These are phyloP conservation scores for Ophiostoma montium DNA, from an alignment of 2,329 filamentous ascomycete species.

Conservation along the genomic window DNA sequence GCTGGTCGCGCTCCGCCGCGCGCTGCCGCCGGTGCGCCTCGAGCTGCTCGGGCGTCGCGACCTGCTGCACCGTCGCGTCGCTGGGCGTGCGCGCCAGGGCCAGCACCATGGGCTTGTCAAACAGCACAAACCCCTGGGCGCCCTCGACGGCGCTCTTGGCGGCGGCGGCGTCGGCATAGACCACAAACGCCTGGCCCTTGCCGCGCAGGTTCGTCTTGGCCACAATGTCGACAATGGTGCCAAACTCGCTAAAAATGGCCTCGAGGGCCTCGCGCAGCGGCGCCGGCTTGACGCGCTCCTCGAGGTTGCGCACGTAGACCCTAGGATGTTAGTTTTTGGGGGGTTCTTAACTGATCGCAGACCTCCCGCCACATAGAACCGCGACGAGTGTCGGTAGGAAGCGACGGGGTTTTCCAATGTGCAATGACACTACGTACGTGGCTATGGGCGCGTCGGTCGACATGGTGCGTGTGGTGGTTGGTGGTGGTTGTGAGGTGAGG, in stretches of 20 bases:
- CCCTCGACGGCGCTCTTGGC: slow-evolving; percentile 74
- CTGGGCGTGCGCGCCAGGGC: slow-evolving; percentile 71
- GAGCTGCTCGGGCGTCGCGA: slow-evolving; percentile 65
- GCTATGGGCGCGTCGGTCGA: slow-evolving; percentile 34
- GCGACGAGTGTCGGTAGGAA: slow-evolving; percentile 36
- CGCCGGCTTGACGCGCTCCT: slow-evolving; percentile 80
- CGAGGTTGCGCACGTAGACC: slow-evolving; percentile 68
- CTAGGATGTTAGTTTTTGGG: no score
- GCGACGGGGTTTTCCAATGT: slow-evolving; percentile 21
- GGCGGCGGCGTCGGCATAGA: slow-evolving; percentile 72
- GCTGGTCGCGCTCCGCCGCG: slow-evolving; percentile 72
- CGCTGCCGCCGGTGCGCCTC: slow-evolving; percentile 76
- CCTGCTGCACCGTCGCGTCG: slow-evolving; percentile 69
- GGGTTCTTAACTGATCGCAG: no score
- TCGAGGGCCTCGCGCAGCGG: slow-evolving; percentile 57
- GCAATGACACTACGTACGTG: slow-evolving; percentile 59
- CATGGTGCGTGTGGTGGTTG: slow-evolving; percentile 12
- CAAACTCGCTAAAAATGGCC: slow-evolving; percentile 79
- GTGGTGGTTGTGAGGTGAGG: background rate
- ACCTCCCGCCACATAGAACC: background rate
- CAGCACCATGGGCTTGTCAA: slow-evolving; percentile 78
- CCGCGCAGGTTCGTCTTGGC: slow-evolving; percentile 69
- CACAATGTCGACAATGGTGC: slow-evolving; percentile 61
- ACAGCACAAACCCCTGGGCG: slow-evolving; percentile 82
- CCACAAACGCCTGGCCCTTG: slow-evolving; percentile 90